phyloP scores from a whole-genome alignment of 768 basidiomycete genomes.

The Candolleomyces efflorescens region DNA sequence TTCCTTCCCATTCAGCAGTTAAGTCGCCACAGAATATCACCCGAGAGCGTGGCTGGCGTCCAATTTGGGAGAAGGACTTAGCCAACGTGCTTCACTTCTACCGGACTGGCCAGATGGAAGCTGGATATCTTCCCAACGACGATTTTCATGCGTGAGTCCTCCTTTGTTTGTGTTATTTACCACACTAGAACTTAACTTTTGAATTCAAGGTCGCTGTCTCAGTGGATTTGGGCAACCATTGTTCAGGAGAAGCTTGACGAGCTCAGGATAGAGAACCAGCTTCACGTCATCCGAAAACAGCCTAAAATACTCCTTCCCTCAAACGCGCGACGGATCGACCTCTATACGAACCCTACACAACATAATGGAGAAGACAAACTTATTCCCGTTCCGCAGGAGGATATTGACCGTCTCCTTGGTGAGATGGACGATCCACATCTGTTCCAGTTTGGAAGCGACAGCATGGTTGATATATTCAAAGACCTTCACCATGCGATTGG shows the following conservation, averaged over 20 bases:
- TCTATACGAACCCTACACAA: conserved; percentile 18
- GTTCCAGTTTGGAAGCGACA: conserved; percentile 18
- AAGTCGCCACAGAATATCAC: conserved; percentile 25
- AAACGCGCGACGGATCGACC: conserved; percentile 17
- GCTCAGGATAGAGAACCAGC: conserved; percentile 9
- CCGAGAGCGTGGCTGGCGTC: conserved; percentile 21
- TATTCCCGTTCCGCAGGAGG: conserved; percentile 13
- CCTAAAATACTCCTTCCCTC: conserved; percentile 18
- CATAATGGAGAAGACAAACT: conserved; percentile 14
- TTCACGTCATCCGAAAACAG: conserved; percentile 18
- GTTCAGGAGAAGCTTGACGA: conserved; percentile 16
- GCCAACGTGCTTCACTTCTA: conserved; percentile 19
- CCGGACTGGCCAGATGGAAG: conserved; percentile 10
- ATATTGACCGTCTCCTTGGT: conserved; percentile 15
- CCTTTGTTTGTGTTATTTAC: neutral
- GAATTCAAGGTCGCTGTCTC: conserved; percentile 14
- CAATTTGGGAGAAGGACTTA: conserved; percentile 22
- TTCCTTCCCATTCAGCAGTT: conserved; percentile 20
- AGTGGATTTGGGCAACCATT: conserved; percentile 22
- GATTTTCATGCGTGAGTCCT: conserved; percentile 18
- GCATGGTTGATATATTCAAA: conserved; percentile 11
- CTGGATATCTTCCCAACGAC: conserved; percentile 17
- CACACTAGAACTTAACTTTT: neutral
- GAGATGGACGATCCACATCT: conserved; percentile 14
- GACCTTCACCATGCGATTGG: conserved; percentile 12